Evolutionary conservation across 441 rosid genomes (phyloP), one percentile per base, ranked within the genome.

Genomic region (Bocquillonia castaneifolia): DNA sequence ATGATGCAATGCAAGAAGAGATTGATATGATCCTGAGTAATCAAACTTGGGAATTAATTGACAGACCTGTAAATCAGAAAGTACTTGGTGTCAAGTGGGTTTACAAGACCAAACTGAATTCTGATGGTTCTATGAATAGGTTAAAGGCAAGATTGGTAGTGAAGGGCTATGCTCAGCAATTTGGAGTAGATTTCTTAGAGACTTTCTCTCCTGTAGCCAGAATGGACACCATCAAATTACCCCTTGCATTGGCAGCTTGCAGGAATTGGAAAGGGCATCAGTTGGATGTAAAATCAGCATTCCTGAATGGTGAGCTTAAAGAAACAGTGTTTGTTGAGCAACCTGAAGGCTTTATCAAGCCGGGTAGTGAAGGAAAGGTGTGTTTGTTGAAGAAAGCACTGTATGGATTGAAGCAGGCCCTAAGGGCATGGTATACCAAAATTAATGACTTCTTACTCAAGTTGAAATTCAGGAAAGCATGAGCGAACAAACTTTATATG

Each of bases 401-500:
- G 13, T 55, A 55, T 29, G 10, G 39, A 1, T 14, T 55, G 10
- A 28, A 55, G 14, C 22, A 77, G 0, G 64, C 67, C 0, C 70
- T 28, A 3, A 63, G 15, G 14, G 9, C 59, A 8, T 29, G 32
- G 59, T 48, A 0, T 40, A n/a, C 17, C 20, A 71, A 0, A 17
- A n/a, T 47, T 3, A 2, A 2, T 1, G 22, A 4, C 42, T 37
- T 25, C 18, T 59, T 7, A 20, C 14, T 1, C 28, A 40, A 0
- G 18, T 13, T 14, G 28, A 47, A 0, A 69, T 78, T 17, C 8
- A 2, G 0, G 66, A n/a, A 18, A 75, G 82, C 17, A 0, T 48
- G 48, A 1, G 14, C 2, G 0, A 66, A 42, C 9, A 0, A 10
- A 36, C 18, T 0, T 0, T 0, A 6, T 1, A 44, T 28, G 0